These are phyloP conservation scores for Mallotus japonicus DNA, from an alignment of 441 rosid species.

Conservation along the genomic window DNA sequence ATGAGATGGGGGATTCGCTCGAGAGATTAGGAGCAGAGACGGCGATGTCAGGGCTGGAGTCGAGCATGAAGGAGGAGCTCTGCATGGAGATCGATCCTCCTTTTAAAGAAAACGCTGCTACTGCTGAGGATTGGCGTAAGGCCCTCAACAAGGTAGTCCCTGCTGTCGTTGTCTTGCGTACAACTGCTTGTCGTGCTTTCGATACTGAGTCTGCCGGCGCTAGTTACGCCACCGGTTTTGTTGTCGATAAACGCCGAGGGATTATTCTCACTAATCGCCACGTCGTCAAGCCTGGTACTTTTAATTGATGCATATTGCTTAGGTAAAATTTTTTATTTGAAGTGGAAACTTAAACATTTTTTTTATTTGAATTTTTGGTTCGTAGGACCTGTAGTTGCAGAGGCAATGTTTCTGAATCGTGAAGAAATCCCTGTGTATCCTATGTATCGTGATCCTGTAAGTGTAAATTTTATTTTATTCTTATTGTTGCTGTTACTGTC, in stretches of 20 bases:
- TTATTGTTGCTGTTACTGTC: not conserved
- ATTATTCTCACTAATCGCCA: constrained; percentile 98
- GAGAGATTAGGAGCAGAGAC: constrained; percentile 57
- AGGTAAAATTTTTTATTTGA: not conserved
- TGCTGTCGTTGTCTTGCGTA: constrained; percentile 87
- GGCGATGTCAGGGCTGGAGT: constrained; percentile 38
- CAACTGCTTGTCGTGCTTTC: constrained; percentile 83
- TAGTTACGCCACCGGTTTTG: constrained; percentile 86
- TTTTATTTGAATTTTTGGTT: not conserved
- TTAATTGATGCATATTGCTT: not conserved
- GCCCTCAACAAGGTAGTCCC: constrained; percentile 78
- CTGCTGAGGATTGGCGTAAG: constrained; percentile 85
- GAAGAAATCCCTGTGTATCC: constrained; percentile 90
- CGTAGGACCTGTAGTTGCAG: constrained; percentile 95
- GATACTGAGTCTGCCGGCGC: constrained; percentile 82
- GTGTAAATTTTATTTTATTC: constrained; percentile 20
- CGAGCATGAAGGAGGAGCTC: constrained; percentile 53
- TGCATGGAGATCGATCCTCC: constrained; percentile 68
- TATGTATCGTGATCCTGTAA: constrained; percentile 90
- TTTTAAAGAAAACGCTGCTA: constrained; percentile 20
- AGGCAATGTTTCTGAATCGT: constrained; percentile 92
- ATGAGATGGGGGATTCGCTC: constrained; percentile 52
- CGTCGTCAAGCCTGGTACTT: constrained; percentile 84
- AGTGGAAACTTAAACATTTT: no score
- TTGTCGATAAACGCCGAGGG: constrained; percentile 89